Evolutionary conservation across 2,329 filamentous ascomycete genomes (phyloP).

Genomic region (Penicillium sp.): DNA sequence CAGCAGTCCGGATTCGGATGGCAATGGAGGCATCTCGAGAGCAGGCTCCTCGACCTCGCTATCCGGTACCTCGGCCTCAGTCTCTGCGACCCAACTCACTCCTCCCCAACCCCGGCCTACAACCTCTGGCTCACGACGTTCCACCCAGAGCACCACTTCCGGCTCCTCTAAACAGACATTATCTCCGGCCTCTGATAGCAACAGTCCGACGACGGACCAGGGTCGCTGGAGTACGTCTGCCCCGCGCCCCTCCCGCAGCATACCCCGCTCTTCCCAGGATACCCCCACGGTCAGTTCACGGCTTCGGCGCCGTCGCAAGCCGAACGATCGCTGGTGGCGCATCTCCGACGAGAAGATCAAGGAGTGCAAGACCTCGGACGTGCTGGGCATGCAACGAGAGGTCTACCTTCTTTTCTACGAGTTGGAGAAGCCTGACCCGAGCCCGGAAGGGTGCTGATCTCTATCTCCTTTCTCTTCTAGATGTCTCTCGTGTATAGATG

Average conservation of each 20-base stretch:
- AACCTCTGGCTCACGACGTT: slow-evolving; percentile 35
- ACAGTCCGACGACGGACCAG: slow-evolving; percentile 27
- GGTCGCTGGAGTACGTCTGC: slow-evolving; percentile 28
- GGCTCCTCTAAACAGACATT: slow-evolving; percentile 27
- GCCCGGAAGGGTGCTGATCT: slow-evolving; percentile 2
- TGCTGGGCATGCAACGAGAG: slow-evolving; percentile 89
- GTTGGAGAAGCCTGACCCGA: slow-evolving; percentile 56
- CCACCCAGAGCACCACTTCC: slow-evolving; percentile 34
- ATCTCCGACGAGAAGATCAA: slow-evolving; percentile 97
- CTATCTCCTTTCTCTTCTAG: background rate
- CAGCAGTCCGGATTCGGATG: slow-evolving; percentile 31
- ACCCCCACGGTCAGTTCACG: slow-evolving; percentile 32
- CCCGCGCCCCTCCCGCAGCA: slow-evolving; percentile 25
- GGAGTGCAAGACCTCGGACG: slow-evolving; percentile 87
- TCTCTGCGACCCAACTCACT: slow-evolving; percentile 18
- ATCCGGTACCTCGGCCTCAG: slow-evolving; percentile 30
- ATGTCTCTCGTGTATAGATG: background rate
- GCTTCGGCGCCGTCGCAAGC: slow-evolving; percentile 59
- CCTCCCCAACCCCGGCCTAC: slow-evolving; percentile 26
- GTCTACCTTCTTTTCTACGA: slow-evolving; percentile 98
- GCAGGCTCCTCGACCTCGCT: slow-evolving; percentile 37
- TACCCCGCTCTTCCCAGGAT: slow-evolving; percentile 28
- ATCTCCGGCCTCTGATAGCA: slow-evolving; percentile 23
- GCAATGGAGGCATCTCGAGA: slow-evolving; percentile 32
- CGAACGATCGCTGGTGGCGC: slow-evolving; percentile 85